Evolutionary conservation across 108 stramenopile species (phyloP), one percentile per base, ranked within the genome.

Genomic region (Skeletonema tropicum): DNA sequence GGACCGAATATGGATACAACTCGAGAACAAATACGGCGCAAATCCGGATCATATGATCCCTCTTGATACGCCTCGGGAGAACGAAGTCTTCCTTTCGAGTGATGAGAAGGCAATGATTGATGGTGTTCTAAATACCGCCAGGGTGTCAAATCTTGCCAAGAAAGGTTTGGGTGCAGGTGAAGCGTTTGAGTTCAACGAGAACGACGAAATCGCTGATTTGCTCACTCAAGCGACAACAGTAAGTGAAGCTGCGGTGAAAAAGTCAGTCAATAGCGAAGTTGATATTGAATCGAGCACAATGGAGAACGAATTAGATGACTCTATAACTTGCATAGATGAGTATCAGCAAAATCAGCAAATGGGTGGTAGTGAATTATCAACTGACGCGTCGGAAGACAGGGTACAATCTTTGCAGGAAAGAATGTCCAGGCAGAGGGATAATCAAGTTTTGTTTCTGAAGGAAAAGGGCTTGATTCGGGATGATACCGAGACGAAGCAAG

Each of bases 31-130:
- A 57, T 87, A 87, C 67, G 86, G 86, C 19, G 71, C 73, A 8
- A 78, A 66, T 49, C 86, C 86, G 15, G 80, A 87, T 59, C 64
- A 77, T 42, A 71, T 87, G 48, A 68, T 87, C 9, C 86, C 86
- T 7, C 55, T 84, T 52, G 80, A 81, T 13, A 77, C 60, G 14
- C 72, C 79, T 23, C 66, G 33, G 33, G 68, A 75, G 14, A 68
- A 66, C 68, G 85, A 79, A 70, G 58, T 79, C 11, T 60, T 57
- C 26, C 85, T 85, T 9, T 75, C 85, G 12, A 30, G 59, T 39
- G 70, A 74, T 67, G 82, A 85, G 41, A 72, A 62, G 35, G 81
- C 75, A 64, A 73, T 82, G 66, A 76, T 82, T 31, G 71, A 76
- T 12, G 71, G 74, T 6, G 75, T 82, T 30, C 64, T 82, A n/a